These are phyloP conservation scores for Alternaria metachromatica DNA, from an alignment of 2,329 filamentous ascomycete genomes.

Conservation along the genomic window DNA sequence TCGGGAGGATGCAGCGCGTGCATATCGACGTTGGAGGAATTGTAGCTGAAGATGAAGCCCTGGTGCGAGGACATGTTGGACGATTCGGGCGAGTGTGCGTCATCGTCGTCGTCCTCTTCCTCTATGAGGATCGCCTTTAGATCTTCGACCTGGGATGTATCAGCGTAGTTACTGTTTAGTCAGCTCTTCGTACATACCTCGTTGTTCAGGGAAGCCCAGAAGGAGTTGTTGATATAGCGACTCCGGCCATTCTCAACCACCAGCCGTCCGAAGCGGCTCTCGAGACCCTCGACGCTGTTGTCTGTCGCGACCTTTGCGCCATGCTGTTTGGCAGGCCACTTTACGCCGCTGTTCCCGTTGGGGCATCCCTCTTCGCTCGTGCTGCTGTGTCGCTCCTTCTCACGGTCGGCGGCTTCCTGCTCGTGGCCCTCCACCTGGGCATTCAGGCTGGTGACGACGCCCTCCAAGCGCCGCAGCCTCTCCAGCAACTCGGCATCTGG, in stretches of 20 bases:
- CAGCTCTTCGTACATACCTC: constrained; percentile 60
- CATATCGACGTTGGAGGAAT: constrained; percentile 72
- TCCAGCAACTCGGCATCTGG: constrained; percentile 76
- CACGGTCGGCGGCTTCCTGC: constrained; percentile 40
- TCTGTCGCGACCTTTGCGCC: constrained; percentile 36
- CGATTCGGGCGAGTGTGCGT: constrained; percentile 52
- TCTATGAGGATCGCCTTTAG: constrained; percentile 69
- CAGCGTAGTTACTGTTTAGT: background rate
- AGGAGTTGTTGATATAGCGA: constrained; percentile 77
- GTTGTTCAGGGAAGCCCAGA: constrained; percentile 78
- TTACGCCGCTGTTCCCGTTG: background rate
- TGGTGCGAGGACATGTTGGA: constrained; percentile 60
- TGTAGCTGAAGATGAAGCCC: constrained; percentile 75
- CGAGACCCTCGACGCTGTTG: constrained; percentile 46
- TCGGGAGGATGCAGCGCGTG: constrained; percentile 69
- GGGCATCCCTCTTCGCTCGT: constrained; percentile 15
- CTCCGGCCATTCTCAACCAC: constrained; percentile 74
- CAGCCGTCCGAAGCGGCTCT: constrained; percentile 69
- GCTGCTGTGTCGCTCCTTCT: constrained; percentile 23
- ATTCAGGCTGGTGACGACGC: constrained; percentile 71
- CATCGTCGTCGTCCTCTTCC: constrained; percentile 66
- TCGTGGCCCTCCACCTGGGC: constrained; percentile 47
- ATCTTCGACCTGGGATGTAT: constrained; percentile 60
- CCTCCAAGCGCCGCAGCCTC: constrained; percentile 73
- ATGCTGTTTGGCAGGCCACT: background rate